Percentiles rank a stretch among this genome's conserved stretches.
Evolutionary conservation across 257 asterid species (phyloP).

Genomic region (Misopates orontium): DNA sequence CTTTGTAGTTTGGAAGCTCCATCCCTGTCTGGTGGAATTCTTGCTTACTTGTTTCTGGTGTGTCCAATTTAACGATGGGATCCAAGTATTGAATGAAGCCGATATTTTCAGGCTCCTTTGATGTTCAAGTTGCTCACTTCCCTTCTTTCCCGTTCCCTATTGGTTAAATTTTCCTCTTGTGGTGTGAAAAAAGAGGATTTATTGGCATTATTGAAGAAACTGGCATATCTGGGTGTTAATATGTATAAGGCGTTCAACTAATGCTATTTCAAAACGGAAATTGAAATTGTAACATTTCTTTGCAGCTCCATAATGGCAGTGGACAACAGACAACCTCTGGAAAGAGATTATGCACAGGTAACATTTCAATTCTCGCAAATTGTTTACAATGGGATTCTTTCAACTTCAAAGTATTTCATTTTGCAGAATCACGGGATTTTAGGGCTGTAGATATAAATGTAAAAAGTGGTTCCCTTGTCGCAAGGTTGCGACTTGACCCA

Average conservation of each 20-base stretch:
- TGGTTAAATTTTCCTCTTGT: slow-evolving; percentile 13
- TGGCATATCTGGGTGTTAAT: slow-evolving; percentile 10
- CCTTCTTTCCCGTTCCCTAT: slow-evolving; percentile 8
- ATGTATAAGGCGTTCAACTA: too few relatives aligned
- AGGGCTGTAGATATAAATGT: slow-evolving; percentile 44
- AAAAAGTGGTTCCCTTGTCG: slow-evolving; percentile 59
- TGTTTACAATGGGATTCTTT: slow-evolving; percentile 20
- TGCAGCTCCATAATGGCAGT: slow-evolving; percentile 90
- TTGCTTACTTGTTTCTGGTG: slow-evolving; percentile 1
- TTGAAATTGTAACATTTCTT: slow-evolving; percentile 26
- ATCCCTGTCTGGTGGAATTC: slow-evolving; percentile 2
- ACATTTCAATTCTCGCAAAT: slow-evolving; percentile 22
- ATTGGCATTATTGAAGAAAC: slow-evolving; percentile 17
- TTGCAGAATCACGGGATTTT: slow-evolving; percentile 55
- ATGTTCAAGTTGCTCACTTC: background rate
- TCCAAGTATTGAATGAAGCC: slow-evolving; percentile 6
- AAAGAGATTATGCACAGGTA: slow-evolving; percentile 79
- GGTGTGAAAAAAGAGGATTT: slow-evolving; percentile 2
- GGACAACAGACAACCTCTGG: slow-evolving; percentile 64
- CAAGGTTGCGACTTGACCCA: slow-evolving; percentile 83
- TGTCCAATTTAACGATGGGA: slow-evolving; percentile 8
- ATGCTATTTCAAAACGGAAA: background rate
- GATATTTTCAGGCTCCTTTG: background rate
- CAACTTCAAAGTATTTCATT: slow-evolving; percentile 31
- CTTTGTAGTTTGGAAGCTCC: slow-evolving; percentile 19